Evolutionary conservation across 768 basidiomycete genomes (phyloP).

Genomic region (Suillus tomentosus): DNA sequence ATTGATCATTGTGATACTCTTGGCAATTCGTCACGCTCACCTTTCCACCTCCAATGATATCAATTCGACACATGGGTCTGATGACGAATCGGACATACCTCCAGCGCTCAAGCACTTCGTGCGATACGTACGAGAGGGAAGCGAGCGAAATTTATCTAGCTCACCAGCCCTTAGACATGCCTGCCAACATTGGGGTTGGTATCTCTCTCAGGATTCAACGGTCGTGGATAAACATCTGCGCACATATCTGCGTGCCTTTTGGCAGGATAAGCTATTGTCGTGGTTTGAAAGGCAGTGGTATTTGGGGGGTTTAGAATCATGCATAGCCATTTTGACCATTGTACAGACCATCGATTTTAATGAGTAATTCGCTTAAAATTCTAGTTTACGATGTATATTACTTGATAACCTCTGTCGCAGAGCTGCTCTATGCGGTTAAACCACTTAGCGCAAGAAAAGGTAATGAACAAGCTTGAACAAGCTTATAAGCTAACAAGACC

Average conservation of each 20-base stretch:
- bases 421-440: no score
- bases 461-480: no score
- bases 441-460: no score
- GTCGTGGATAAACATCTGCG: neutral
- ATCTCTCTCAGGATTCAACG: neutral
- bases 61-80: neutral
- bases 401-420: no score
- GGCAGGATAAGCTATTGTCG: neutral
- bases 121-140: neutral
- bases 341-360: neutral
- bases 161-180: neutral
- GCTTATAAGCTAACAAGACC: no score
- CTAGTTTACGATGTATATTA: no score
- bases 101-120: neutral
- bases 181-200: neutral
- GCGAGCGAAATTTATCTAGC: neutral
- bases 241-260: neutral
- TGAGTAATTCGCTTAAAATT: no score
- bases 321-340: neutral
- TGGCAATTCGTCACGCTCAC: slow-evolving; percentile 1
- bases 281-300: slow-evolving; percentile 6
- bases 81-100: neutral
- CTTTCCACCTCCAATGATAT: neutral
- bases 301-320: slow-evolving; percentile 1
- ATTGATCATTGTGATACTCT: slow-evolving; percentile 2